These are phyloP conservation scores for Ogataea henricii DNA, from an alignment of 805 yeast genomes.

Conservation along the genomic window DNA sequence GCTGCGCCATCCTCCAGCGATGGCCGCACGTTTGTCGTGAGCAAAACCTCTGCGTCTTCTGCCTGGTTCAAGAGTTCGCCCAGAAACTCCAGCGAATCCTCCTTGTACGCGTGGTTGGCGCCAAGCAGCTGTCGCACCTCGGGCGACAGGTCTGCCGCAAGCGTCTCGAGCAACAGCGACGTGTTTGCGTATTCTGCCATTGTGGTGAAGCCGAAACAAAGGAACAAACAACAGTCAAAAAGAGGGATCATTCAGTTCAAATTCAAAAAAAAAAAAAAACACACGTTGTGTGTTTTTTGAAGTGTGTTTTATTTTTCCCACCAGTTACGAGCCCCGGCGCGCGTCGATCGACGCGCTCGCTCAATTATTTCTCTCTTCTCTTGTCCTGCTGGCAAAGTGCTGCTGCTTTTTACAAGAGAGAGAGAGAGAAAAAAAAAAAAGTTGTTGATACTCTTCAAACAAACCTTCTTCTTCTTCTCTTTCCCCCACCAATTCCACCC, in stretches of 20 bases:
- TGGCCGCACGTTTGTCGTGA: conserved; percentile 29
- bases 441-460: not conserved
- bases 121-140: conserved; percentile 28
- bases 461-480: not conserved
- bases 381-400: not conserved
- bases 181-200: conserved; percentile 20
- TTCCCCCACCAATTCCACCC: not conserved
- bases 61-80: conserved; percentile 41
- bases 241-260: too few relatives aligned
- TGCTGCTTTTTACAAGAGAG: not conserved
- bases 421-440: too few relatives aligned
- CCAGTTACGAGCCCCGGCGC: conserved; percentile 13
- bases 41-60: conserved; percentile 42
- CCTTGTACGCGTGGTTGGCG: conserved; percentile 36
- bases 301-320: not conserved
- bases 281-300: not conserved
- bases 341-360: conserved; percentile 12
- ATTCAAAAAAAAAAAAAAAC: too few relatives aligned
- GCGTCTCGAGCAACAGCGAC: conserved; percentile 39
- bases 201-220: not conserved
- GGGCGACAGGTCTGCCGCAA: conserved; percentile 30
- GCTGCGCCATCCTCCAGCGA: conserved; percentile 23
- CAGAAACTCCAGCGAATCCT: conserved; percentile 38
- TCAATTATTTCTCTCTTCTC: not conserved
- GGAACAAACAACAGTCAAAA: too few relatives aligned